Base-by-base conservation (phyloP, 148 eudicot genomes). In the Pouteria glomerata region DNA sequence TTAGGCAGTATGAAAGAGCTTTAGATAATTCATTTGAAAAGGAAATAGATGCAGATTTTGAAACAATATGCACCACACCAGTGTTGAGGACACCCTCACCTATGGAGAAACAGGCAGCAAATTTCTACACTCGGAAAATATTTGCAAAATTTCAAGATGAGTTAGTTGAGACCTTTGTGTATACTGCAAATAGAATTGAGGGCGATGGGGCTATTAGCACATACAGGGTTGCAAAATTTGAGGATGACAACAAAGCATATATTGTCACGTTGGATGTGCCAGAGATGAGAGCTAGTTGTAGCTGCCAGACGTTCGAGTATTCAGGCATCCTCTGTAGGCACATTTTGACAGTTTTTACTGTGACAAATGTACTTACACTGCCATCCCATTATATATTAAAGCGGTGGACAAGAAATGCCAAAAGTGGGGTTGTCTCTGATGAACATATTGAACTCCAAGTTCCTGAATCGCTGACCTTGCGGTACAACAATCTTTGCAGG, bases 41-140 rank as follows among this genome's bases (percentile, higher is more conserved):
- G 83, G 98, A 86, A 80, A 78, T 79, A 27, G 95, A 93, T 81
- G 94, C 97, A 52, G 98, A 93, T 89, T 87, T 82, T 42, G 90
- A 90, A 64, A 90, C 92, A 37, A 64, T 82, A 50, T 84, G 84
- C 83, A 87, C 86, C 55, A 77, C 86, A 0, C 95, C 98, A 15
- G 82, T 82, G 52, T 71, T 90, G 73, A 88, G 82, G 81, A 93
- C 98, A 72, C 97, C 98, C 2, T 93, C 98, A 12, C 98, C 98
- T 10, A 93, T 93, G 98, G 98, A 93, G 80, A 93, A 89, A 75
- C 98, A 93, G 74, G 92, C 90, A 50, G 98, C 95, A 66, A 81
- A 76, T 77, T 80, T 87, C 19, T 93, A 90, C 70, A 89, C 98
- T 6, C 87, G 72, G 85, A 93, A 81, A 81, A 86, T 90, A 64